phyloP scores from a whole-genome alignment of 2,329 filamentous ascomycete genomes.

The Penicillium sp. region DNA sequence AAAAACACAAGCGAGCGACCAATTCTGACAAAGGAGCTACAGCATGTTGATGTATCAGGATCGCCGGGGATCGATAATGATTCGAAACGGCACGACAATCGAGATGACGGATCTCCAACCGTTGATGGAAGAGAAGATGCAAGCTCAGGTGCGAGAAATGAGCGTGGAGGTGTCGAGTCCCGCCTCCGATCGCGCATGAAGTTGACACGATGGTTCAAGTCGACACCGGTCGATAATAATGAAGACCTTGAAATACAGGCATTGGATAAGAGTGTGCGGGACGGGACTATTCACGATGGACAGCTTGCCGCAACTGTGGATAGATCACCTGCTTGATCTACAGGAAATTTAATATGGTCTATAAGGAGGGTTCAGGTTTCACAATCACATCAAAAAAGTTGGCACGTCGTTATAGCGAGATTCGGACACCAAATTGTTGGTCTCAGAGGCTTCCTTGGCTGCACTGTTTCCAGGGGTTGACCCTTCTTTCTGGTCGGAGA shows the following conservation, averaged over 20 bases:
- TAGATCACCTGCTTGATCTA: background rate
- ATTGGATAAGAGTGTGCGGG: background rate
- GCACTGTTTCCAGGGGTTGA: constrained; percentile 13
- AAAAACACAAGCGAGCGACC: constrained; percentile 16
- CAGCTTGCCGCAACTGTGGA: background rate
- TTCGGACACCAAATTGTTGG: constrained; percentile 29
- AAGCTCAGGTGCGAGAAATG: constrained; percentile 30
- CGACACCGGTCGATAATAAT: background rate
- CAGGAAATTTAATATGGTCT: background rate
- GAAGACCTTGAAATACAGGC: constrained; percentile 6
- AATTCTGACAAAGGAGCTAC: constrained; percentile 29
- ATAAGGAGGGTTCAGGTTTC: background rate
- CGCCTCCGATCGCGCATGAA: constrained; percentile 20
- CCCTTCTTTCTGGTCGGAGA: constrained; percentile 18
- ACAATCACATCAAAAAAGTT: constrained; percentile 42
- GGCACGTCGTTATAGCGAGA: constrained; percentile 45
- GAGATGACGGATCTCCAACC: constrained; percentile 26
- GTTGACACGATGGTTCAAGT: constrained; percentile 12
- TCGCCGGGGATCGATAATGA: constrained; percentile 29
- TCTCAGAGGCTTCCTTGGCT: constrained; percentile 12
- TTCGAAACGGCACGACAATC: constrained; percentile 30
- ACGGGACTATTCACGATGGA: background rate
- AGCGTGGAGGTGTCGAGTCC: constrained; percentile 27
- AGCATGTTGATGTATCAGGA: constrained; percentile 36
- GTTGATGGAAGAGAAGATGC: constrained; percentile 31